Base-by-base conservation (phyloP, 2,329 filamentous ascomycete species). In the Pseudofabraea citricarpa region DNA sequence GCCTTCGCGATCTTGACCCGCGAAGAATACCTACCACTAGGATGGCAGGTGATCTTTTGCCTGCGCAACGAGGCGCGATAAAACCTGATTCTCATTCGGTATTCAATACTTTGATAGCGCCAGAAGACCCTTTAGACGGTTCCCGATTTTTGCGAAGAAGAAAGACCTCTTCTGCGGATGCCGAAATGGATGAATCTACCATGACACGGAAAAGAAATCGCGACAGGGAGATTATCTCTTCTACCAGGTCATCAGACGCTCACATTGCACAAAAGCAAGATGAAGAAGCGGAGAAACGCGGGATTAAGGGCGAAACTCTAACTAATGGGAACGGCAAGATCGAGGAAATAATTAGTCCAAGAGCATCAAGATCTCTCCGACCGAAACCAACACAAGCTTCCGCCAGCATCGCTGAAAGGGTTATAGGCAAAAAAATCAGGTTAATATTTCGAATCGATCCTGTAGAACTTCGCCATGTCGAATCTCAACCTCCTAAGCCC, bases 121-220 rank as follows among this genome's bases (percentile, higher is more conserved):
- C 85, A 41, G 84, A 85, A 49, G 85, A 89, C 56, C 75, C 83
- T 6, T 73, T 85, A 68, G 85, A 91, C 63, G 86, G 84, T 36
- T 83, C 87, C 7, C 83, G 89, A 41, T 78, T 86, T 23, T 69
- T 95, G 47, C 78, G 90, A 47, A 95, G 95, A 66, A 81, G 90
- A 42, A 95, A 91, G 64, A 83, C 87, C 15, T 89, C 87, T 1
- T 85, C 86, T 3, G 71, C 77, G 10, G 77, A 80, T 45, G 71
- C 56, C 12, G 81, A 84, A 38, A 70, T 67, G 50, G 71, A 87
- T 50, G 74, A 85, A 52, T 69, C 70, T 39, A 48, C 50, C 13
- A 64, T 71, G 45, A 68, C 71, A 1, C 73, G 75, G 47, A 83
- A 79, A 60, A 71, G 79, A 43, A 55, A 47, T 40, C 45, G 55